Evolutionary conservation across 2,329 filamentous ascomycete genomes (phyloP), one percentile per base, ranked within the genome.

Genomic region (Coniochaeta sp.): DNA sequence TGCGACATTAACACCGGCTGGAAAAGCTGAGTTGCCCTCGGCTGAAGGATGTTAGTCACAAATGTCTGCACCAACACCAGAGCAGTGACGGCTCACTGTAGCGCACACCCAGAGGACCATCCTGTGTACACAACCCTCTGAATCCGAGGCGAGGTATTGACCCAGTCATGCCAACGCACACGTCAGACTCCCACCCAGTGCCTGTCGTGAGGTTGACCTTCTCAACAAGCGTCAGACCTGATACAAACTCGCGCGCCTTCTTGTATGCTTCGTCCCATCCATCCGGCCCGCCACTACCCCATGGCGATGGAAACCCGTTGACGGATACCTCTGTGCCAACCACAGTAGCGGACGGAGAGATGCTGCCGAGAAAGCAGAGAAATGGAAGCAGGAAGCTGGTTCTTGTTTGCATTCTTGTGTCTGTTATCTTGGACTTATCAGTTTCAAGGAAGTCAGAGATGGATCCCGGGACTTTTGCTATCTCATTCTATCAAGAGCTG

Each of bases 131-230:
- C 43, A 91, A 71, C 6, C 80, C 76, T 60, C 77, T 79, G 70
- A 86, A 84, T 19, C 79, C 79, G 4, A 87, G 72, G 55, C 82
- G 73, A 0, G 82, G 81, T 50, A 86, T 77, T 16, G 81, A 76
- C 3, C 71, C 71, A 8, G 72, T 72, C 43, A 70, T 71, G 17
- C 74, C 74, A 5, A 73, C 70, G 59, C 74, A 76, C n/a, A 67
- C 59, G 44, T 74, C 69, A 1, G 69, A 68, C 59, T 74, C 65
- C 65, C 73, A 88, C 68, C 88, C 88, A 57, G 84, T 82, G 65
- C 89, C 88, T 6, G 88, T 91, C 5, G 89, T 91, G 63, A 92
- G 72, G 69, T 91, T 91, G 68, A 91, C 86, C 72, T 91, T 91
- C 72, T 91, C 89, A 6, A 83, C 74, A 58, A 91, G 74, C 1